Conservation (phyloP, 2,329 filamentous ascomycete genomes). For the Exophiala calicioides region DNA sequence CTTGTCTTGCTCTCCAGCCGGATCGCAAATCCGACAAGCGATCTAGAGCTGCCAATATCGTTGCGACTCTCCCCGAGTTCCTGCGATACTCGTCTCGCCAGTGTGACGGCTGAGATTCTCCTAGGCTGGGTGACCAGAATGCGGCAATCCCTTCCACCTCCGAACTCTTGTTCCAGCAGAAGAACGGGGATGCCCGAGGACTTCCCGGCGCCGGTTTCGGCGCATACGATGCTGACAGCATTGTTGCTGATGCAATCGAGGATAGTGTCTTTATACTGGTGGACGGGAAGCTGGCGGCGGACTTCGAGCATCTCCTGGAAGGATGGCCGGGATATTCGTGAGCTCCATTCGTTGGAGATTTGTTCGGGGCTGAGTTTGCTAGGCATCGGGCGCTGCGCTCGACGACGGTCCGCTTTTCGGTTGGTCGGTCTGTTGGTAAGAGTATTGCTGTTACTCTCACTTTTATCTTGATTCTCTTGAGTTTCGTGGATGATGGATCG, state of each 20-base stretch:
- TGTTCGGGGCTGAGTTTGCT: constrained; percentile 14
- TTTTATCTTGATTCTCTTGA: constrained; percentile 56
- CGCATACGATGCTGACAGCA: constrained; percentile 89
- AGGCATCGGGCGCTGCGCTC: constrained; percentile 2
- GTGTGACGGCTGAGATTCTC: constrained; percentile 91
- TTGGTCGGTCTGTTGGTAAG: constrained; percentile 5
- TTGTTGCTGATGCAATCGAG: constrained; percentile 73
- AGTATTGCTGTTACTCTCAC: constrained; percentile 32
- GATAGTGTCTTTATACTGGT: constrained; percentile 76
- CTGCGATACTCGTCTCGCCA: constrained; percentile 89
- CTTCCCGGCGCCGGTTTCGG: constrained; percentile 95
- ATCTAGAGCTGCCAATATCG: constrained; percentile 79
- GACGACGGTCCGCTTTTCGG: constrained; percentile 1
- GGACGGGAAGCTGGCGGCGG: constrained; percentile 85
- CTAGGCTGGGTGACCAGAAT: constrained; percentile 95
- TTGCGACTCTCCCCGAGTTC: constrained; percentile 83
- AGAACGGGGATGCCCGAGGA: constrained; percentile 97
- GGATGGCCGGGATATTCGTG: constrained; percentile 17
- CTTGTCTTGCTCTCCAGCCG: constrained; percentile 85
- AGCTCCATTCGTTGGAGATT: constrained; percentile 23
- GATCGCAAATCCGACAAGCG: constrained; percentile 92
- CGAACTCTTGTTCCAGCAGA: constrained; percentile 83
- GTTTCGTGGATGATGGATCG: constrained; percentile 45
- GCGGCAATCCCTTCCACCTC: constrained; percentile 78
- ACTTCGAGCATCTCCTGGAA: constrained; percentile 79